These are phyloP conservation scores for Trichoderma lentiforme DNA, from an alignment of 2,329 filamentous ascomycete species.

Conservation along the genomic window DNA sequence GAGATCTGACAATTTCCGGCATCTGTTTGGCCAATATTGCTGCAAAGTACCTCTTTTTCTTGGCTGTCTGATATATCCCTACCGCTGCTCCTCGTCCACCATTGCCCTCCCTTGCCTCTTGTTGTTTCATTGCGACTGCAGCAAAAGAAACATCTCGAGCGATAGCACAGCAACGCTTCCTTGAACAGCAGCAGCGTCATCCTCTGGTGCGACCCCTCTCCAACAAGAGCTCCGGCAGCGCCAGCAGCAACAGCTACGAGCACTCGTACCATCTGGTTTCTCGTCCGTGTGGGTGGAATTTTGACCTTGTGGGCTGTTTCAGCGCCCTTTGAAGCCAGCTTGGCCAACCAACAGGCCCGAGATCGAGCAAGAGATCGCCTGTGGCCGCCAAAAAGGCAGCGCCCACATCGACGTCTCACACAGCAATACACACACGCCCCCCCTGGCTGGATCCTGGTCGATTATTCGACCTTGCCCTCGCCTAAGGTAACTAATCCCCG, in stretches of 20 bases:
- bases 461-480: slow-evolving; percentile 34
- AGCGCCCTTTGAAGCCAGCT: slow-evolving; percentile 21
- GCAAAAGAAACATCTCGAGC: background rate
- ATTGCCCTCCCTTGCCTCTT: background rate
- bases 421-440: slow-evolving; percentile 22
- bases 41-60: background rate
- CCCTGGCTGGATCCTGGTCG: slow-evolving; percentile 27
- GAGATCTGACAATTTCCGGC: slow-evolving; percentile 6
- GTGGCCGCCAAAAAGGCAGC: slow-evolving; percentile 12
- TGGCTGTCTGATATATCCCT: background rate
- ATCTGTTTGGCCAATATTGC: slow-evolving; percentile 13
- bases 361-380: slow-evolving; percentile 19
- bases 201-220: background rate
- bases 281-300: slow-evolving; percentile 6
- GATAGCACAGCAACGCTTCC: background rate
- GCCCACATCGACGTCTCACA: slow-evolving; percentile 11
- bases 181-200: background rate
- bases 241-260: background rate
- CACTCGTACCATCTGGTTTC: background rate
- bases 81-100: background rate
- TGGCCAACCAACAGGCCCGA: slow-evolving; percentile 16
- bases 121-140: background rate
- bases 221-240: background rate
- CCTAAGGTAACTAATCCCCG: slow-evolving; percentile 25
- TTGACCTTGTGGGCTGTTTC: slow-evolving; percentile 25